Base-by-base conservation (phyloP, 192 early-diverging fungal genomes). In the Coemansia brasiliensis region DNA sequence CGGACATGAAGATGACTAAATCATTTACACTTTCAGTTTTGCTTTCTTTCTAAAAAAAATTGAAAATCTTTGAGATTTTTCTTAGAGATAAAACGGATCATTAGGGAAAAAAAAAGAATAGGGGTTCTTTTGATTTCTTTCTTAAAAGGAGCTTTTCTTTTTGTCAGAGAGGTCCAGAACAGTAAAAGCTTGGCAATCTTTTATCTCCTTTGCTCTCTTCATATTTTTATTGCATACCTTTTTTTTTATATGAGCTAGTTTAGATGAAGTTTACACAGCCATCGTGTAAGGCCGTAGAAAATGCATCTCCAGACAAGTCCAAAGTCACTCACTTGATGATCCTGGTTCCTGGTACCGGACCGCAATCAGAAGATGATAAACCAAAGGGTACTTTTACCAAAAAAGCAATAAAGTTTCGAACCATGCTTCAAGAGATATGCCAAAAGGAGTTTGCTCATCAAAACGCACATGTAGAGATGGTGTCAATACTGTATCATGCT, bases 331-430 rank as follows among this genome's bases (percentile, higher is more conserved):
- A 79, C 52, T 51, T 73, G 58, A 39, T 63, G 22, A 69, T 79
- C 12, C 53, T 79, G 2, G 76, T 79, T 4, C 76, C 76, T 0
- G 76, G 76, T n/a, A 79, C 76, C 11, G 76, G 76, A 1, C 76
- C 76, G 24, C 76, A 79, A 26, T 38, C 58, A 3, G 61, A 68
- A 17, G 62, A 72, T 21, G 76, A 79, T 5, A 65, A 54, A 45
- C 76, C 76, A 41, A 69, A 68, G 55, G 76, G 76, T 27, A 27
- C 32, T 45, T 79, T 79, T 20, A 38, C 55, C 15, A 72, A 62
- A 39, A 72, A 72, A 16, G 64, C 74, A 11, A 52, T 41, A 41
- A 52, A 52, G 57, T 67, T 70, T 37, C 58, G 60, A 0, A 26
- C 65, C 42, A 67, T 60, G 56, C 20, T 65, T 3, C 35, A 49